Percentiles rank a stretch among this genome's conserved stretches.
Conservation (phyloP, 176 grass and related monocot species). For the Panicum miliaceum region DNA sequence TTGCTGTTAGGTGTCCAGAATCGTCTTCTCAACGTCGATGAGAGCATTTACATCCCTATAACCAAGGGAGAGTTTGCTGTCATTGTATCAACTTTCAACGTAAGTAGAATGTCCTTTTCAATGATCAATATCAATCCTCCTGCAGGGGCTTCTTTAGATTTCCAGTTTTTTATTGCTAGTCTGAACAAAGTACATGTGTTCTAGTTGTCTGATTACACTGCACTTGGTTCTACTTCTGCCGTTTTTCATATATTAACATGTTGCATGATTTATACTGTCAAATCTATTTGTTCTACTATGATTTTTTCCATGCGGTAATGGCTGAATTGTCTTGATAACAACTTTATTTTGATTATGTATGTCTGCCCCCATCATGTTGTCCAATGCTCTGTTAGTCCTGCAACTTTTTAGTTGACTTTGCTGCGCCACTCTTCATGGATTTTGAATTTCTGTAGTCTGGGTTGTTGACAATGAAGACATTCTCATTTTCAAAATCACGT, state of each 20-base stretch:
- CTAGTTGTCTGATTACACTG: neutral
- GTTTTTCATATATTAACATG: neutral
- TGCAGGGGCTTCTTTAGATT: neutral
- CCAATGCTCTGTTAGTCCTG: neutral
- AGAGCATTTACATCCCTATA: slow-evolving; percentile 92
- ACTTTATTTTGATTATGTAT: neutral
- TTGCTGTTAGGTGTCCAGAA: slow-evolving; percentile 81
- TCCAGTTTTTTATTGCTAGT: neutral
- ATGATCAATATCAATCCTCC: neutral
- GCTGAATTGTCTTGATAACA: neutral
- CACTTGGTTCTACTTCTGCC: neutral
- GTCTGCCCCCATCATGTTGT: neutral
- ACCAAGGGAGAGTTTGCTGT: slow-evolving; percentile 81
- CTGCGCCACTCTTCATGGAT: neutral
- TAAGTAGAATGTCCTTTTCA: slow-evolving; percentile 39
- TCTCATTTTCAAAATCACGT: neutral
- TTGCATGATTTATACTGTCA: neutral
- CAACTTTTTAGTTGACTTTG: neutral
- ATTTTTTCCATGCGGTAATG: neutral
- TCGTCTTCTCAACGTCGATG: slow-evolving; percentile 79
- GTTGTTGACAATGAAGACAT: neutral
- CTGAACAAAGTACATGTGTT: neutral
- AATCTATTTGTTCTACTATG: neutral
- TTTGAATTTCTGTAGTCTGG: neutral
- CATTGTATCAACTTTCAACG: slow-evolving; percentile 82